Conservation (phyloP, 2,329 filamentous ascomycete species). For the Erysiphe pisi region DNA sequence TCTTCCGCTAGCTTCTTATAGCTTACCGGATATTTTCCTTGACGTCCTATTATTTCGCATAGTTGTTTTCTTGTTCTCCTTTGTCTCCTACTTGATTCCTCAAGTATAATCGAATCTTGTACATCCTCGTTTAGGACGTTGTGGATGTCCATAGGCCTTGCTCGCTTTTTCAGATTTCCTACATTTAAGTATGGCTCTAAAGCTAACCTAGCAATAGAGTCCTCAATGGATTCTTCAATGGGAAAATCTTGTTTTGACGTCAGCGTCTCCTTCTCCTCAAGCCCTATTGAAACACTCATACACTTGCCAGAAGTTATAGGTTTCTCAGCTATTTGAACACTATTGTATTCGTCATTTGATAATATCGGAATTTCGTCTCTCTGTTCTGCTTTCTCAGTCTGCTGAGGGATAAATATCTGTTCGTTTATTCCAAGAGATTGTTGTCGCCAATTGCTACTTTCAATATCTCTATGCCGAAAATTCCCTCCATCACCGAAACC, state of each 20-base stretch:
- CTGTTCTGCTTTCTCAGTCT: background rate
- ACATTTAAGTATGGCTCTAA: background rate
- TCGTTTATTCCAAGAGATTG: too few species aligned
- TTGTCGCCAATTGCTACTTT: background rate
- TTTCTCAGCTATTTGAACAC: background rate
- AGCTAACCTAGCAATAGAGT: too few species aligned
- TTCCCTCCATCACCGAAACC: background rate
- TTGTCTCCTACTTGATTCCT: background rate
- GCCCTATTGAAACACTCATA: background rate
- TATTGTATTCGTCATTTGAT: background rate
- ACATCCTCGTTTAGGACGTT: background rate
- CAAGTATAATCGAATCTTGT: background rate
- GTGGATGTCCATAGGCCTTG: background rate
- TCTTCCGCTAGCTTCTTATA: conserved; percentile 14
- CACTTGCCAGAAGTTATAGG: background rate
- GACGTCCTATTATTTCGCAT: conserved; percentile 1
- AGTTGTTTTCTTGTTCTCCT: background rate
- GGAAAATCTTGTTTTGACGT: background rate
- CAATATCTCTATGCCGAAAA: background rate
- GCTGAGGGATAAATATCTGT: background rate
- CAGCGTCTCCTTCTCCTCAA: background rate
- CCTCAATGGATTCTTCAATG: background rate
- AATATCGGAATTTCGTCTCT: background rate
- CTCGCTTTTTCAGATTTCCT: background rate
- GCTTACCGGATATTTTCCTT: background rate